Conservation (phyloP, 371 early-diverging fungal genomes). For the Mucor racemosus region DNA sequence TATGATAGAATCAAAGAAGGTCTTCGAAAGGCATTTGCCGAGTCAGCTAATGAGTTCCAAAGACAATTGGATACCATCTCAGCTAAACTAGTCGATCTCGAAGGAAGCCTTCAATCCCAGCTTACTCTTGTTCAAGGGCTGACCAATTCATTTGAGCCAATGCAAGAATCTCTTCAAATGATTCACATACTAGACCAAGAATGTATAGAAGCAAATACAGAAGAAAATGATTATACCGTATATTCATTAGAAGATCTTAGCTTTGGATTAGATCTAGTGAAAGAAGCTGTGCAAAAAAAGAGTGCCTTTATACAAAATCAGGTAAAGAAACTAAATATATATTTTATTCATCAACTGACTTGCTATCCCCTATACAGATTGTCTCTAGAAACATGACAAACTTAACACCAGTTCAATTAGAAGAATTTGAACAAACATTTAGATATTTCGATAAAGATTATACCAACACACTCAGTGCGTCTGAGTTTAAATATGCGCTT, state of each 20-base stretch:
- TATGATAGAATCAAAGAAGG: conserved; percentile 74
- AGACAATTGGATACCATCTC: conserved; percentile 70
- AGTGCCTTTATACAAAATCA: conserved; percentile 91
- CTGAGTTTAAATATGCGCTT: conserved; percentile 87
- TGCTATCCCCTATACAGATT: conserved; percentile 48
- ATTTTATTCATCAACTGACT: no score
- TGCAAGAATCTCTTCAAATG: conserved; percentile 59
- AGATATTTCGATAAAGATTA: conserved; percentile 87
- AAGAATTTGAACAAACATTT: conserved; percentile 91
- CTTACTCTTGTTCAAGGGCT: conserved; percentile 60
- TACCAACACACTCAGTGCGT: conserved; percentile 71
- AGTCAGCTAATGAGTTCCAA: conserved; percentile 80
- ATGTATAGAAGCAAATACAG: conserved; percentile 85
- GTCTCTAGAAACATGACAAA: conserved; percentile 90
- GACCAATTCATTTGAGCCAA: conserved; percentile 42
- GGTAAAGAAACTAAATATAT: conserved; percentile 34
- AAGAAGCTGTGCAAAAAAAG: conserved; percentile 84
- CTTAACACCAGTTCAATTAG: conserved; percentile 90
- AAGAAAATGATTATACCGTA: conserved; percentile 93
- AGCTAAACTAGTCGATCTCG: conserved; percentile 64
- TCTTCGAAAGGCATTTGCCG: conserved; percentile 72
- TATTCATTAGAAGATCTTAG: conserved; percentile 87
- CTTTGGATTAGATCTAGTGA: conserved; percentile 83
- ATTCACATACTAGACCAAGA: conserved; percentile 71
- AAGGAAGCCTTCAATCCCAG: conserved; percentile 82